A percentile compares a stretch with the other conserved stretches of the same genome.
phyloP scores from a whole-genome alignment of 2,329 filamentous ascomycete species.

The Fusarium hainanense region DNA sequence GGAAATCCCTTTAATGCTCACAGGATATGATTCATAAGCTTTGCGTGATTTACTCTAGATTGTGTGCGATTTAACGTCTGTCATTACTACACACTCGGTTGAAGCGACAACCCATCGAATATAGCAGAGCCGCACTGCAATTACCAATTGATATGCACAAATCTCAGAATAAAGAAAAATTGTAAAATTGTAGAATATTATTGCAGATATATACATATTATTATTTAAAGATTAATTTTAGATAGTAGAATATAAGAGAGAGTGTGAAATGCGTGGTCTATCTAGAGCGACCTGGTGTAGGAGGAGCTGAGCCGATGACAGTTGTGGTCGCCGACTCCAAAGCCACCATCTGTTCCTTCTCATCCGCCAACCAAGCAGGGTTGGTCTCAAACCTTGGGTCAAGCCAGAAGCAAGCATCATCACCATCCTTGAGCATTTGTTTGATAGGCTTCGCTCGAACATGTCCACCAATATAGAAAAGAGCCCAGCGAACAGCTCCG shows the following conservation, averaged over 20 bases:
- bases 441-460: constrained; percentile 1
- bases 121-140: no score
- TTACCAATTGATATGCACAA: no score
- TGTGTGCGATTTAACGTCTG: no score
- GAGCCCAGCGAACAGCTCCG: constrained; percentile 6
- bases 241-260: neutral
- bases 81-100: no score
- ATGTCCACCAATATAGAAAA: constrained; percentile 4
- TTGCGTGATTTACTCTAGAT: no score
- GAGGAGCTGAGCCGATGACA: neutral
- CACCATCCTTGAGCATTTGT: constrained; percentile 8
- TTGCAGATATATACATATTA: neutral
- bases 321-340: neutral
- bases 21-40: no score
- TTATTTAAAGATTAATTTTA: neutral
- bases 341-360: constrained; percentile 1
- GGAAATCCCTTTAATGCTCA: accelerated
- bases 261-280: neutral
- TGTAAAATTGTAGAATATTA: no score
- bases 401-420: constrained; percentile 10
- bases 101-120: no score
- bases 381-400: neutral
- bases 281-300: neutral
- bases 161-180: no score
- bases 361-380: constrained; percentile 6